Evolutionary conservation across 176 grass and related monocot genomes (phyloP).

Genomic region (Rhynchospora tenuis): DNA sequence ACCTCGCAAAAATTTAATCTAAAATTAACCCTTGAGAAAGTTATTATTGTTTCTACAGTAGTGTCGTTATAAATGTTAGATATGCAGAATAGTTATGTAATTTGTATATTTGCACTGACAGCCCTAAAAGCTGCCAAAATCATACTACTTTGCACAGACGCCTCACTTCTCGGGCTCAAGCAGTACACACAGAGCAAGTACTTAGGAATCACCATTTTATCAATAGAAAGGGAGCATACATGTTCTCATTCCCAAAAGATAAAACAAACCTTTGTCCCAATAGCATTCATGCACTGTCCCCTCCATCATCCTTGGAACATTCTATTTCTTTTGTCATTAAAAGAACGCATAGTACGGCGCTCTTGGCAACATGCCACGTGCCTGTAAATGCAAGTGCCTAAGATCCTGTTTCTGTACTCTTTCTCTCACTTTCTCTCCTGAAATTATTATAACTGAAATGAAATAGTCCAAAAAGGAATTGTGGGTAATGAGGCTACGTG

Average conservation of each 20-base stretch:
- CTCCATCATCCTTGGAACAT: conserved; percentile 19
- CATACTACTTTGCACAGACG: not conserved
- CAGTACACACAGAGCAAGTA: not conserved
- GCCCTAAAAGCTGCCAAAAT: not conserved
- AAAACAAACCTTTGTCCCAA: conserved; percentile 13
- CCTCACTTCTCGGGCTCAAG: not conserved
- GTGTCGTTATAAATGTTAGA: not conserved
- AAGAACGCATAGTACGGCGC: conserved; percentile 15
- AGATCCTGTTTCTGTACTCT: not conserved
- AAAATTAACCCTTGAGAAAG: no score
- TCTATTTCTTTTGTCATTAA: conserved; percentile 19
- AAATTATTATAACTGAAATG: conserved; percentile 18
- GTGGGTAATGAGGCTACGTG: not conserved
- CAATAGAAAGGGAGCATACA: conserved; percentile 5
- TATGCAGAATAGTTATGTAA: not conserved
- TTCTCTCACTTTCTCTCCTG: not conserved
- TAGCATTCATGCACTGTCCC: conserved; percentile 10
- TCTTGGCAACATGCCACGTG: conserved; percentile 9
- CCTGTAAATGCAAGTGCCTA: not conserved
- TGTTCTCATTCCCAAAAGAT: conserved; percentile 14
- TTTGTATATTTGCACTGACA: not conserved
- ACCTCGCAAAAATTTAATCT: not conserved
- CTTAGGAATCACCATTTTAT: not conserved
- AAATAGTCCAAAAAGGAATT: not conserved
- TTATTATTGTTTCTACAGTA: not conserved